Evolutionary conservation across 495 filamentous ascomycete species (phyloP), one percentile per base, ranked within the genome.

Genomic region (Aspergillus asperescens): DNA sequence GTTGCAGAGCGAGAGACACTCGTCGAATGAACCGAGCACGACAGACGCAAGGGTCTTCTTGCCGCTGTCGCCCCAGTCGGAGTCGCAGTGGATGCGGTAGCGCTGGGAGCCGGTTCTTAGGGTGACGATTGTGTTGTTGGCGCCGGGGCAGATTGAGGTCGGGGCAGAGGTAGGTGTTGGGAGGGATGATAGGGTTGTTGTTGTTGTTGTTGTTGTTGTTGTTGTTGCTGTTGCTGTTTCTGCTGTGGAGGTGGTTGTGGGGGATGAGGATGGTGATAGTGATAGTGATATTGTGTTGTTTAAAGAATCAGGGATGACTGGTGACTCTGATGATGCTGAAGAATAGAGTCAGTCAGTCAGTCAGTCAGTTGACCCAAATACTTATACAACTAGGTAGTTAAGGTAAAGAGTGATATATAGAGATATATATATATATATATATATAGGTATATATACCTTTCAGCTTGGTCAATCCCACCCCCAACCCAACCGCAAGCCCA

Each of bases 21-120:
- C 46, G 18, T 48, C 32, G 28, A 55, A 55, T 6, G 46, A 29
- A 15, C 15, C 9, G 5, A 49, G 22, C 1, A 55, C 53, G 24
- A 28, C 37, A n/a, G 54, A 56, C 41, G 54, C 22, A 8, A 56
- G 20, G 12, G 48, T 41, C 38, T 39, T 38, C 27, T 56, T 51
- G 38, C 18, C 15, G 13, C 25, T 48, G 5, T 37, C 46, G 6
- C 47, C 16, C 18, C 50, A 22, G 32, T 55, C 53, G 5, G 46
- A 41, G 40, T 55, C 46, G 46, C 46, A 55, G 53, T 49, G 41
- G 47, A 55, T 45, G 16, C 47, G 39, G 40, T 55, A 55, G 8
- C 39, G 29, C 23, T 16, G 31, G 9, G 48, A 15, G 19, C 51
- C 35, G 43, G 37, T 38, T 5, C 18, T 4, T 16, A 44, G 31